Percentiles rank a stretch among this genome's conserved stretches.
phyloP scores from a whole-genome alignment of 164 flowering plant species.

The Berberis vulgaris region DNA sequence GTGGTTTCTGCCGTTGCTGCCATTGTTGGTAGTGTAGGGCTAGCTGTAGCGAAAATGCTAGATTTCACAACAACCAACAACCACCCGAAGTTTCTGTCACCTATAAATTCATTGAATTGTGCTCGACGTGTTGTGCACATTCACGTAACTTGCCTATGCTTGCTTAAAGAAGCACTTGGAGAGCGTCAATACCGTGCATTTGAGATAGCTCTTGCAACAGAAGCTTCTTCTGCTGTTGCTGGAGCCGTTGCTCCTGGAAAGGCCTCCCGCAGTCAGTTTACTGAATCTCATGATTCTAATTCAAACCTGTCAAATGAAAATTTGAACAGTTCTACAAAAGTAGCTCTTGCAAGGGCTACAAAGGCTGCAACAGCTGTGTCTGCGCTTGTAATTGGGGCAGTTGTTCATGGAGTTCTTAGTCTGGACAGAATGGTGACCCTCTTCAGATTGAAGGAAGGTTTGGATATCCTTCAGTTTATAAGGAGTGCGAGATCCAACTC shows the following conservation, averaged over 20 bases:
- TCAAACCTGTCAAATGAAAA: slow-evolving; percentile 36
- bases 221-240: slow-evolving; percentile 70
- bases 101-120: slow-evolving; percentile 33
- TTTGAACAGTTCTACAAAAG: slow-evolving; percentile 38
- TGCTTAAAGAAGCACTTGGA: slow-evolving; percentile 91
- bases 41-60: slow-evolving; percentile 47
- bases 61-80: slow-evolving; percentile 47
- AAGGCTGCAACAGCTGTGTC: slow-evolving; percentile 75
- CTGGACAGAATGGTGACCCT: slow-evolving; percentile 85
- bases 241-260: slow-evolving; percentile 60
- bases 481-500: slow-evolving; percentile 55
- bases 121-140: slow-evolving; percentile 60
- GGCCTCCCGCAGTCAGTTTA: slow-evolving; percentile 59
- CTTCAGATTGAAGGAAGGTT: slow-evolving; percentile 74
- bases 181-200: slow-evolving; percentile 89
- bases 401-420: slow-evolving; percentile 74
- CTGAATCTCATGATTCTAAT: slow-evolving; percentile 61
- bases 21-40: slow-evolving; percentile 66
- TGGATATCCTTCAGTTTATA: slow-evolving; percentile 69
- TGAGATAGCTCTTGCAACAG: slow-evolving; percentile 91
- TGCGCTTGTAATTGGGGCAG: slow-evolving; percentile 72
- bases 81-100: slow-evolving; percentile 32
- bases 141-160: slow-evolving; percentile 62
- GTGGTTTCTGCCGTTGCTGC: slow-evolving; percentile 94
- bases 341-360: slow-evolving; percentile 40